Evolutionary conservation across 139 green algal species (phyloP), one percentile per base, ranked within the genome.

Genomic region (Micromonas pusilla): DNA sequence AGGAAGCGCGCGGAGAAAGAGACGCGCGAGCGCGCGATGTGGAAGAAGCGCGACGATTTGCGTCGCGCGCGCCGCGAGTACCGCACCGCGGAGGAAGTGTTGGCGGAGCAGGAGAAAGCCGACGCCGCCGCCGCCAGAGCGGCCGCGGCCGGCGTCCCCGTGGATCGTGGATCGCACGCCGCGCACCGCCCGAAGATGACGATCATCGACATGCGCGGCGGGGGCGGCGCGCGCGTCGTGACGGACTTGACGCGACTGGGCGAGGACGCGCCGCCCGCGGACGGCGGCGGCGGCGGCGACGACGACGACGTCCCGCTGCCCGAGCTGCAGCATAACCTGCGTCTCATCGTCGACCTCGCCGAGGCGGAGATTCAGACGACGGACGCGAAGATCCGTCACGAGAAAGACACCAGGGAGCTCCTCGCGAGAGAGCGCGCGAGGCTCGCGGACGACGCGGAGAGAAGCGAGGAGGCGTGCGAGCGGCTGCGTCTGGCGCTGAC

Each of bases 321-420:
- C 0, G 95, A 99, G 88, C 87, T 99, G 71, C 90, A 96, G 83
- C 95, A 99, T 88, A 99, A 99, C 89, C 86, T 99, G 89, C 86
- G 90, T 9, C 80, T 87, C 3, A 79, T 87, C 4, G 80, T 88
- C n/a, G 74, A 88, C 53, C 77, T 97, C 57, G 90, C 91, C 3
- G 94, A 97, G 76, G 87, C 86, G 1, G 88, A 96, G 77, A 94
- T 99, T 68, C 84, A 91, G 75, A 83, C 78, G 70, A 77, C 94
- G 66, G 92, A 97, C 66, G 85, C 81, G 23, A 84, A 87, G 71
- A 84, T 97, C 60, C 73, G 89, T 52, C 87, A 91, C 34, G 89
- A 97, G 86, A 92, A 95, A 80, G 90, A 88, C 74, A 80, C 75
- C 20, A 31, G 72, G 5, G 81, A 33, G 37, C 21, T 65, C 19